phyloP scores from a whole-genome alignment of 495 filamentous ascomycete species.

The Aspergillus hancockii region DNA sequence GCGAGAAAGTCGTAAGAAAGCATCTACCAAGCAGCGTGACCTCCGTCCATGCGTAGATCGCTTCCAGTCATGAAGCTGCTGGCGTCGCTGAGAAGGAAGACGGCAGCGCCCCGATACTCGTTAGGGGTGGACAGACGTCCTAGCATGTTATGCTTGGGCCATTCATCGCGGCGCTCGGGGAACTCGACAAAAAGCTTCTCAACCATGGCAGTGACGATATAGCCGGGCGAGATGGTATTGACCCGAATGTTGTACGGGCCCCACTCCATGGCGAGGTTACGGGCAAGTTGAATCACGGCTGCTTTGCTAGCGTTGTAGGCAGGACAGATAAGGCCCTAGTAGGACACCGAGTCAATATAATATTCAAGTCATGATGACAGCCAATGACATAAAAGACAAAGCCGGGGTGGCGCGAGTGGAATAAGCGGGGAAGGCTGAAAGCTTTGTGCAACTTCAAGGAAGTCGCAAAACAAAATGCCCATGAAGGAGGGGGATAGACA shows the following conservation, averaged over 20 bases:
- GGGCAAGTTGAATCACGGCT: constrained; percentile 78
- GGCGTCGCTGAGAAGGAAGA: constrained; percentile 86
- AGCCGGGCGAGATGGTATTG: constrained; percentile 93
- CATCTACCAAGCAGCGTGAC: constrained; percentile 74
- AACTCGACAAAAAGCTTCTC: constrained; percentile 72
- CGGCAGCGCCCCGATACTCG: constrained; percentile 77
- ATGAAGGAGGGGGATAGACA: constrained; percentile 2
- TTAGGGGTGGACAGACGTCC: constrained; percentile 73
- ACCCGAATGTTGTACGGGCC: constrained; percentile 85
- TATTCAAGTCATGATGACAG: background rate
- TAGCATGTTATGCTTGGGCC: constrained; percentile 90
- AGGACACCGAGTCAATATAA: background rate
- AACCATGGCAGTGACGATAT: constrained; percentile 93
- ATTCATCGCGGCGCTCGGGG: constrained; percentile 73
- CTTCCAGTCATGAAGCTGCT: constrained; percentile 85
- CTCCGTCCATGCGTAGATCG: constrained; percentile 80
- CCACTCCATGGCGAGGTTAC: constrained; percentile 89
- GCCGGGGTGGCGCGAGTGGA: constrained; percentile 5
- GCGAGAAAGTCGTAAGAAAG: background rate
- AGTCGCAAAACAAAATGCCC: background rate
- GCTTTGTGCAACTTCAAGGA: background rate
- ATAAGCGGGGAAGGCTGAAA: background rate
- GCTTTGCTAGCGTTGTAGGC: constrained; percentile 93
- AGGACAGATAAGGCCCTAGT: constrained; percentile 67
- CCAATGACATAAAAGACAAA: constrained; percentile 3